These are phyloP conservation scores for Onygenales sp. DNA, from an alignment of 2,329 filamentous ascomycete species.

Conservation along the genomic window DNA sequence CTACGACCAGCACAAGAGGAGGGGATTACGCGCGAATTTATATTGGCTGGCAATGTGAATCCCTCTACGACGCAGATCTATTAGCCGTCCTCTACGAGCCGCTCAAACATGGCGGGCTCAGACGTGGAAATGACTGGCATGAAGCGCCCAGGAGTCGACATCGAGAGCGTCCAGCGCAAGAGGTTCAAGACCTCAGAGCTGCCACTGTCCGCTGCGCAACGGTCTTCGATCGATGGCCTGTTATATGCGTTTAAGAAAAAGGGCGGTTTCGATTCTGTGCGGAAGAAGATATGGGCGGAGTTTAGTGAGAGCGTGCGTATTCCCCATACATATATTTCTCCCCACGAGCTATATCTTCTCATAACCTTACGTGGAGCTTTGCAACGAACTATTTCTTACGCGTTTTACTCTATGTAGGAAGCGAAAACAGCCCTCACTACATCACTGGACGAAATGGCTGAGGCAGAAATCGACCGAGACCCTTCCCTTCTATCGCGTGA, in stretches of 20 bases:
- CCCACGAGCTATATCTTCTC: not conserved
- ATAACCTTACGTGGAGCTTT: not conserved
- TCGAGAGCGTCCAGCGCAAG: conserved; percentile 28
- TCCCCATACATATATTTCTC: not conserved
- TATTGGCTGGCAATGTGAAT: not conserved
- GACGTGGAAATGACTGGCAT: conserved; percentile 17
- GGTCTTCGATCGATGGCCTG: conserved; percentile 50
- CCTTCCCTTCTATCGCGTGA: conserved; percentile 52
- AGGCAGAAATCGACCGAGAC: conserved; percentile 53
- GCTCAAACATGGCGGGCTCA: conserved; percentile 22
- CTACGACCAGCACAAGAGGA: not conserved
- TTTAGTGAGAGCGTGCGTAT: conserved; percentile 45
- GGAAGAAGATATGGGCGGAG: conserved; percentile 52
- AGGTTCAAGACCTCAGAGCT: conserved; percentile 54
- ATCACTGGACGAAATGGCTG: conserved; percentile 46
- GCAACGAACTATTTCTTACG: not conserved
- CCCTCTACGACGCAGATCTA: not conserved
- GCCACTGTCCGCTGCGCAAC: conserved; percentile 49
- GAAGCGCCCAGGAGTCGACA: conserved; percentile 23
- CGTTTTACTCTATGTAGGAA: conserved; percentile 28
- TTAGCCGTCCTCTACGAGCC: not conserved
- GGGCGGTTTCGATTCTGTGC: conserved; percentile 53
- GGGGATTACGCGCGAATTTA: not conserved
- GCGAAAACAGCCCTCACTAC: conserved; percentile 43
- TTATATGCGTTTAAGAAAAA: conserved; percentile 58